Percentiles rank a stretch among this genome's conserved stretches.
These are phyloP conservation scores for Calocybe indica DNA, from an alignment of 768 basidiomycete genomes.

Conservation along the genomic window DNA sequence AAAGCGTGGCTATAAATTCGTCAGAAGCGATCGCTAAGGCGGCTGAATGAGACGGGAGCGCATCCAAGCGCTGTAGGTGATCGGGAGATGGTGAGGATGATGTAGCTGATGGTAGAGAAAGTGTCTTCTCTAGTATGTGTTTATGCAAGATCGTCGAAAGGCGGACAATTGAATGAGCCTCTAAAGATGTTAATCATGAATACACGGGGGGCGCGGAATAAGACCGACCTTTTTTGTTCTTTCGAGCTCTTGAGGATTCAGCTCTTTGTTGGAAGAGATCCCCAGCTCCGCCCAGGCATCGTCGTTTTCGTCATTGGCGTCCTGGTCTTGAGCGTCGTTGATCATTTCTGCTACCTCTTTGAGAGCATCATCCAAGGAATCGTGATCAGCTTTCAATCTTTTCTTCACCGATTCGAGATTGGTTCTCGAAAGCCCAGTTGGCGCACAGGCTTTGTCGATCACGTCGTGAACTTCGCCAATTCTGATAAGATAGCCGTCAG, in stretches of 20 bases:
- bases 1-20: constrained; percentile 62
- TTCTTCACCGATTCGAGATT: constrained; percentile 54
- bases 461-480: constrained; percentile 59
- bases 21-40: constrained; percentile 51
- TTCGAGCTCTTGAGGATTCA: constrained; percentile 45
- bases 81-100: constrained; percentile 10
- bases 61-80: constrained; percentile 36
- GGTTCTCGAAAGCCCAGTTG: constrained; percentile 44
- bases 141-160: constrained; percentile 57
- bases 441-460: constrained; percentile 42
- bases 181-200: constrained; percentile 38
- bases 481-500: constrained; percentile 47
- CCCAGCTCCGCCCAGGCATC: constrained; percentile 66
- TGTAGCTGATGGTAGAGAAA: constrained; percentile 21
- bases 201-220: constrained; percentile 1
- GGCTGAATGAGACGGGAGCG: constrained; percentile 43
- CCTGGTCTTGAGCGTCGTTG: constrained; percentile 26
- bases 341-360: constrained; percentile 54
- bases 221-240: constrained; percentile 50
- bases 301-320: constrained; percentile 29
- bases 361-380: constrained; percentile 54
- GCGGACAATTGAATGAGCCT: constrained; percentile 52
- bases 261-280: constrained; percentile 34
- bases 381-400: constrained; percentile 45
- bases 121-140: constrained; percentile 32